phyloP scores from a whole-genome alignment of 2,329 filamentous ascomycete species.

The Cordyceps sp. region DNA sequence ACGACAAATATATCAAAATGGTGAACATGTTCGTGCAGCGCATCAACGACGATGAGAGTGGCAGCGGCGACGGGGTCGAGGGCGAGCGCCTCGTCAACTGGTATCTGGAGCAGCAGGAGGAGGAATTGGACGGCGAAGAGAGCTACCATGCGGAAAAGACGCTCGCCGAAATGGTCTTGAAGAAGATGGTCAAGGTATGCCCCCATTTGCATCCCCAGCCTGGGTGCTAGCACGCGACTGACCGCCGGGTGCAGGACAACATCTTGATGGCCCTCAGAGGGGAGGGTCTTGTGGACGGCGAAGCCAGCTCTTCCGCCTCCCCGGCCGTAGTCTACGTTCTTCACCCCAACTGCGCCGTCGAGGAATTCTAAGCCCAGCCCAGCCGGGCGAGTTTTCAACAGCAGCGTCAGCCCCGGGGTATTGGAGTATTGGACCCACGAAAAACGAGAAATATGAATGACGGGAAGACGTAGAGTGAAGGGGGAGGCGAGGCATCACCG shows the following conservation, averaged over 20 bases:
- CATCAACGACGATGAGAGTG: conserved; percentile 67
- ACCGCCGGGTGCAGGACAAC: conserved; percentile 47
- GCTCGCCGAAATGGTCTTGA: conserved; percentile 71
- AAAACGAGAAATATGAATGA: too few relatives aligned
- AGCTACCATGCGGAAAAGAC: conserved; percentile 61
- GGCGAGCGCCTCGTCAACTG: conserved; percentile 68
- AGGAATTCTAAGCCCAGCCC: conserved; percentile 35
- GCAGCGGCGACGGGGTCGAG: conserved; percentile 65
- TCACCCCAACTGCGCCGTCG: conserved; percentile 84
- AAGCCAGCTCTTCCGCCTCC: conserved; percentile 22
- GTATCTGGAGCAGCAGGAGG: conserved; percentile 87
- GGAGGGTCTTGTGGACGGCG: conserved; percentile 34
- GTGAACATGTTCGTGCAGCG: conserved; percentile 71
- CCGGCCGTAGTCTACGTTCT: conserved; percentile 58
- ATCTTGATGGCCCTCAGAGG: conserved; percentile 69
- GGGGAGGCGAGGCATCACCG: too few relatives aligned
- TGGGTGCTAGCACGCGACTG: conserved; percentile 6
- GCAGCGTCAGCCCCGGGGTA: too few relatives aligned
- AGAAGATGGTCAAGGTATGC: conserved; percentile 85
- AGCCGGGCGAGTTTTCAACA: too few relatives aligned
- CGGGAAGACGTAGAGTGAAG: too few relatives aligned
- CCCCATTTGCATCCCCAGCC: neutral
- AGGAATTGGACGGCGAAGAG: conserved; percentile 64
- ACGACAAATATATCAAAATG: conserved; percentile 87
- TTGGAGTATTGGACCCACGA: too few relatives aligned